A percentile compares a stretch with the other conserved stretches of the same genome.
These are phyloP conservation scores for Tagetes patula DNA, from an alignment of 129 eudicot species.

Conservation along the genomic window DNA sequence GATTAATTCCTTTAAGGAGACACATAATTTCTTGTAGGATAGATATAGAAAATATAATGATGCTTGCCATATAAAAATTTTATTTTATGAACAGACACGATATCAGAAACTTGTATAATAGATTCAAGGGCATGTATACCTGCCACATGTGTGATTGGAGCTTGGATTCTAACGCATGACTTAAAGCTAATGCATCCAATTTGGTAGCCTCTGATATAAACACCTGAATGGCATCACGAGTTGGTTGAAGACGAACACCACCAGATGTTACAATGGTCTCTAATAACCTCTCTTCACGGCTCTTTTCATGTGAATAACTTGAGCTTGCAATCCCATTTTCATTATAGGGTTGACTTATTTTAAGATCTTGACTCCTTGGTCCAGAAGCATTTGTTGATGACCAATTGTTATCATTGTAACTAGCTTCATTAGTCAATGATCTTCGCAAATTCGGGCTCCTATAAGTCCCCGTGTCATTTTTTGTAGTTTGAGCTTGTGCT, in stretches of 20 bases:
- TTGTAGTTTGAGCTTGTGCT: constrained; percentile 60
- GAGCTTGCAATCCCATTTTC: constrained; percentile 46
- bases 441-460: constrained; percentile 77
- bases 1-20: constrained; percentile 6
- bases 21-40: background rate
- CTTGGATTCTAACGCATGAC: constrained; percentile 70
- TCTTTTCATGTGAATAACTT: constrained; percentile 50
- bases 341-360: constrained; percentile 39
- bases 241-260: constrained; percentile 89
- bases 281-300: constrained; percentile 78
- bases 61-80: background rate
- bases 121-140: constrained; percentile 35
- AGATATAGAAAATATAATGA: background rate
- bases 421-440: constrained; percentile 66
- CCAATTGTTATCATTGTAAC: constrained; percentile 40
- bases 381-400: constrained; percentile 47
- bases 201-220: constrained; percentile 71
- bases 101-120: constrained; percentile 8
- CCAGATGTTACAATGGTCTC: constrained; percentile 87
- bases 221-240: constrained; percentile 81
- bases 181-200: constrained; percentile 58
- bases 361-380: constrained; percentile 59
- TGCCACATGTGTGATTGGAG: constrained; percentile 86
- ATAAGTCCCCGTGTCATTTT: constrained; percentile 72
- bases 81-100: background rate